phyloP scores from a whole-genome alignment of 1,284 basidiomycete species.

The Mycocalia duriaeana region DNA sequence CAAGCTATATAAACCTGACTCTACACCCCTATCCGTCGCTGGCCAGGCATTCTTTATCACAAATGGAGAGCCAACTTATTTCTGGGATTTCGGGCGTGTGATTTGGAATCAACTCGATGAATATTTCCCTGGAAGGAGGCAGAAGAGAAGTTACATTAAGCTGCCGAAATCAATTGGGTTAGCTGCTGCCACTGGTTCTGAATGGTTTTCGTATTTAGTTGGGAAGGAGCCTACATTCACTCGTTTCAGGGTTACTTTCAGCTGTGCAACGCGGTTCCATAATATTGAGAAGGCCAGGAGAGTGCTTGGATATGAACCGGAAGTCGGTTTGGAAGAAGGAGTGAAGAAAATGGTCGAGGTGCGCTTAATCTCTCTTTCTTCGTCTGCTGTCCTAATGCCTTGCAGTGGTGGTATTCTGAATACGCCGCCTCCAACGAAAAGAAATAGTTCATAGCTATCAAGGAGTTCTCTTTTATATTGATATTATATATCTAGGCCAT shows the following conservation, averaged over 20 bases:
- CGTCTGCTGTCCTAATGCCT: conserved; percentile 2
- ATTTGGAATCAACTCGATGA: conserved; percentile 83
- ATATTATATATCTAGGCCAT: no score
- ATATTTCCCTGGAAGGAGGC: conserved; percentile 40
- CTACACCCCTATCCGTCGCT: conserved; percentile 69
- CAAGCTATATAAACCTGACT: conserved; percentile 37
- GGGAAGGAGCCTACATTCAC: conserved; percentile 89
- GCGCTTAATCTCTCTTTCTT: conserved; percentile 20
- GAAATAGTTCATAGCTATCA: no score
- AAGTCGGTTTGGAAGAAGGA: conserved; percentile 87
- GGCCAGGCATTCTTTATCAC: conserved; percentile 98
- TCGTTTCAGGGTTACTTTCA: conserved; percentile 79
- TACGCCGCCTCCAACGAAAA: conserved; percentile 32
- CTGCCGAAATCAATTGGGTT: conserved; percentile 69
- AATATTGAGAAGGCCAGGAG: conserved; percentile 94
- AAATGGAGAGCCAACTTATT: conserved; percentile 93
- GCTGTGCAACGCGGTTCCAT: conserved; percentile 77
- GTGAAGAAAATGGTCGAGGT: conserved; percentile 76
- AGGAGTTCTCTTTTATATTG: no score
- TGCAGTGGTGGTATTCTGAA: conserved; percentile 43
- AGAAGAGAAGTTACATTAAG: conserved; percentile 37
- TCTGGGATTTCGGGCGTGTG: conserved; percentile 90
- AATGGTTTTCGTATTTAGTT: conserved; percentile 71
- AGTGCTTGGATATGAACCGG: conserved; percentile 89
- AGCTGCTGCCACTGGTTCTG: conserved; percentile 65